These are phyloP conservation scores for Ceratocystis albifundus DNA, from an alignment of 2,329 filamentous ascomycete genomes.

Conservation along the genomic window DNA sequence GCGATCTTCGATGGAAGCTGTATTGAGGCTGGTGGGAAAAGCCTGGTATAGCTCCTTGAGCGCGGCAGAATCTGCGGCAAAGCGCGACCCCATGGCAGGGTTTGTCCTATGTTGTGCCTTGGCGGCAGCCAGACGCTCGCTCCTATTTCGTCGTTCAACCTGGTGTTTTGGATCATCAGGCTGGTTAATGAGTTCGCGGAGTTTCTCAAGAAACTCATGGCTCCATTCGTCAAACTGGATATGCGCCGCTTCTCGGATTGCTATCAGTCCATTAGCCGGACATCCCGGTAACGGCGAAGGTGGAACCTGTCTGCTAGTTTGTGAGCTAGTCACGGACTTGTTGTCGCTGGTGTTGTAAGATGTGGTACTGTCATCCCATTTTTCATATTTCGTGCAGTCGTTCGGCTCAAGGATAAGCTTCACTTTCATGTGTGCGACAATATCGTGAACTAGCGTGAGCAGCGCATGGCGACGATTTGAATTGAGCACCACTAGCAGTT, in stretches of 20 bases:
- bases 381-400: slow-evolving; percentile 13
- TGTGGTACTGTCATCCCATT: slow-evolving; percentile 22
- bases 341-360: slow-evolving; percentile 21
- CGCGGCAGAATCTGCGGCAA: slow-evolving; percentile 32
- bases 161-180: slow-evolving; percentile 35
- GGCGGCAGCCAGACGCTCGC: slow-evolving; percentile 30
- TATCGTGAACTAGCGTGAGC: slow-evolving; percentile 40
- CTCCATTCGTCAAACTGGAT: slow-evolving; percentile 22
- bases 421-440: slow-evolving; percentile 43
- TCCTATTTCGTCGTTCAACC: slow-evolving; percentile 37
- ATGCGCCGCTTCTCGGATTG: slow-evolving; percentile 16
- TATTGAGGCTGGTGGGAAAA: slow-evolving; percentile 42
- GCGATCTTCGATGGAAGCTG: slow-evolving; percentile 47
- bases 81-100: slow-evolving; percentile 29
- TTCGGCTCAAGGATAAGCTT: slow-evolving; percentile 34
- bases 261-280: slow-evolving; percentile 22
- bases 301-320: neutral
- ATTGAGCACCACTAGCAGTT: slow-evolving; percentile 45
- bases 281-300: slow-evolving; percentile 16
- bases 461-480: slow-evolving; percentile 41
- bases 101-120: slow-evolving; percentile 25
- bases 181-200: slow-evolving; percentile 16
- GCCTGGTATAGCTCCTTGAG: slow-evolving; percentile 45
- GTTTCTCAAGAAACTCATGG: slow-evolving; percentile 19
- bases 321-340: neutral